These are phyloP conservation scores for Pholiota conissans DNA, from an alignment of 768 basidiomycete genomes.

Conservation along the genomic window DNA sequence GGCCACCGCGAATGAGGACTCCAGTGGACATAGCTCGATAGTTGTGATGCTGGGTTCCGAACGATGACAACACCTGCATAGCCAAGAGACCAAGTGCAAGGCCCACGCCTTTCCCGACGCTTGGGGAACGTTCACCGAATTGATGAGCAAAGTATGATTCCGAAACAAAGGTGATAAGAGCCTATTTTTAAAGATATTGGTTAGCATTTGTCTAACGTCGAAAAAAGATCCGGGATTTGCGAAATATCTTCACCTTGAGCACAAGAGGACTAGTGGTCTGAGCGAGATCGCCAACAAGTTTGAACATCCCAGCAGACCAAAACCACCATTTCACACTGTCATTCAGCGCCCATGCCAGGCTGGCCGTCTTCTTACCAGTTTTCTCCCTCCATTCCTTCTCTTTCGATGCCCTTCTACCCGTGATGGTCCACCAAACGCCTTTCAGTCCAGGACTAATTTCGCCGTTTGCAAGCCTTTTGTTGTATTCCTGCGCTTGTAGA, in stretches of 20 bases:
- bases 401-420: slow-evolving; percentile 49
- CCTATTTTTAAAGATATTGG: slow-evolving; percentile 31
- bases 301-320: slow-evolving; percentile 66
- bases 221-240: background rate
- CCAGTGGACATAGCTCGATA: slow-evolving; percentile 71
- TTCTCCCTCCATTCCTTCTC: slow-evolving; percentile 66
- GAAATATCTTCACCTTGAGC: background rate
- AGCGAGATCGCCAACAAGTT: slow-evolving; percentile 66
- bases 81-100: slow-evolving; percentile 68
- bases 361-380: slow-evolving; percentile 62
- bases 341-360: slow-evolving; percentile 69
- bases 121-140: slow-evolving; percentile 32
- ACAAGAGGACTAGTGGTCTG: slow-evolving; percentile 54
- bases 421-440: slow-evolving; percentile 59
- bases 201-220: no score
- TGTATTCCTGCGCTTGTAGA: slow-evolving; percentile 65
- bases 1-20: slow-evolving; percentile 79
- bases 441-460: slow-evolving; percentile 58
- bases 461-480: slow-evolving; percentile 64
- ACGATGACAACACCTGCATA: slow-evolving; percentile 64
- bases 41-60: slow-evolving; percentile 80
- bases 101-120: slow-evolving; percentile 61
- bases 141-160: slow-evolving; percentile 54
- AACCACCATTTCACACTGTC: slow-evolving; percentile 79
- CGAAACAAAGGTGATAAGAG: slow-evolving; percentile 67